Conservation (phyloP, 2,329 filamentous ascomycete species). For the Purpureocillium lavendulum region DNA sequence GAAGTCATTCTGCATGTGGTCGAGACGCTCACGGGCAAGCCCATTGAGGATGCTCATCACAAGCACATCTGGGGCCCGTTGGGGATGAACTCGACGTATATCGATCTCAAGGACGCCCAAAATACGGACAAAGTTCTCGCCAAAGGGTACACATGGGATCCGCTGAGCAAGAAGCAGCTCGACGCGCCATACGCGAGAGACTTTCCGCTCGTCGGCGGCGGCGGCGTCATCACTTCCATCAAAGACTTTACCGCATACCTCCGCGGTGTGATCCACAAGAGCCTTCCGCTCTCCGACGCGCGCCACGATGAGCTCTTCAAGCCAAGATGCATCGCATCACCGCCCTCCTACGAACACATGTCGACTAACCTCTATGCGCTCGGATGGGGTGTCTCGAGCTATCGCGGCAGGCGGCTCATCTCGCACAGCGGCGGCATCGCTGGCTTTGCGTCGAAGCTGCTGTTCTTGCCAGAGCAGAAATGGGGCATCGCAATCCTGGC, state of each 20-base stretch:
- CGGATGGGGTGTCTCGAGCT: conserved; percentile 10
- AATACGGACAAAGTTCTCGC: conserved; percentile 18
- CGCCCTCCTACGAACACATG: neutral
- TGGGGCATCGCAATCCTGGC: conserved; percentile 10
- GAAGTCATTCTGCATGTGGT: conserved; percentile 29
- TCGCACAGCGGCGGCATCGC: conserved; percentile 9
- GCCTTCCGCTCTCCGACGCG: conserved; percentile 9
- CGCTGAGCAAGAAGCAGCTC: conserved; percentile 11
- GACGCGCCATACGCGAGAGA: conserved; percentile 18
- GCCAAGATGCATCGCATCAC: conserved; percentile 4
- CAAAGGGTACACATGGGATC: conserved; percentile 25
- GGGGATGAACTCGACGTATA: conserved; percentile 28
- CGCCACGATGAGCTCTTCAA: conserved; percentile 11
- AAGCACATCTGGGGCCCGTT: conserved; percentile 28
- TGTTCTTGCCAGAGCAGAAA: conserved; percentile 11
- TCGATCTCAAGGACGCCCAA: conserved; percentile 9
- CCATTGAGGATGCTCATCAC: conserved; percentile 26
- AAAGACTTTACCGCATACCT: conserved; percentile 24
- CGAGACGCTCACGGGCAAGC: conserved; percentile 21
- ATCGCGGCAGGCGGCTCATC: conserved; percentile 8
- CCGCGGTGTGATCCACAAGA: conserved; percentile 15
- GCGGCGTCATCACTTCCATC: conserved; percentile 28
- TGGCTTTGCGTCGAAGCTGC: conserved; percentile 9
- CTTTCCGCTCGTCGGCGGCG: conserved; percentile 25
- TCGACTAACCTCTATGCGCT: conserved; percentile 9